Conservation (phyloP, 2,329 filamentous ascomycete genomes). For the Bisporella sp. region DNA sequence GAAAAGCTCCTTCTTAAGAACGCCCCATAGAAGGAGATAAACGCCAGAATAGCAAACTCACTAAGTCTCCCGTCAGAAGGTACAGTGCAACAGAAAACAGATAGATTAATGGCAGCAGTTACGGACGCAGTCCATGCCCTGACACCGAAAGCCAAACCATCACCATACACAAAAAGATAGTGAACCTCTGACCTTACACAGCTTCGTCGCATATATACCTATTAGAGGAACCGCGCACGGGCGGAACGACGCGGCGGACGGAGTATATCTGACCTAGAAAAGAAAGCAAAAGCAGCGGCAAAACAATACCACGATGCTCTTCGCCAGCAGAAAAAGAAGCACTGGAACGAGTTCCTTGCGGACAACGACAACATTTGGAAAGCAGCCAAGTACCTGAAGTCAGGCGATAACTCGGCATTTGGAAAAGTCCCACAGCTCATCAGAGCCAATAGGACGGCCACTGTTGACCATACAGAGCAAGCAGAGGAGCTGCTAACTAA, state of each 20-base stretch:
- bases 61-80: slow-evolving; percentile 1
- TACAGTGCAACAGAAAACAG: slow-evolving; percentile 9
- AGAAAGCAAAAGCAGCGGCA: neutral
- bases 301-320: neutral
- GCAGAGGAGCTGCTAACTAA: slow-evolving; percentile 1
- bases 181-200: slow-evolving; percentile 24
- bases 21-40: slow-evolving; percentile 20
- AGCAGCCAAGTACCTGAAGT: slow-evolving; percentile 2
- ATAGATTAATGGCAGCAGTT: slow-evolving; percentile 9
- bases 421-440: neutral
- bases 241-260: slow-evolving; percentile 11
- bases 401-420: slow-evolving; percentile 1
- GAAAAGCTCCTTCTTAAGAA: slow-evolving; percentile 22
- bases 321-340: slow-evolving; percentile 16
- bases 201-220: slow-evolving; percentile 21
- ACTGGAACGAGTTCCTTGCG: slow-evolving; percentile 23
- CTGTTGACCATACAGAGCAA: slow-evolving; percentile 1
- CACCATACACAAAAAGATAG: slow-evolving; percentile 25
- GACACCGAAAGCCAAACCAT: slow-evolving; percentile 20
- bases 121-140: slow-evolving; percentile 10
- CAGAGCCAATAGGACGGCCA: neutral
- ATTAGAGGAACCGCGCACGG: slow-evolving; percentile 23
- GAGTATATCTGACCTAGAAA: slow-evolving; percentile 1
- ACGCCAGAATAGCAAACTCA: slow-evolving; percentile 1
- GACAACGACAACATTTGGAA: slow-evolving; percentile 24